Evolutionary conservation across 768 basidiomycete genomes (phyloP).

Genomic region (Amanita polypyramis): DNA sequence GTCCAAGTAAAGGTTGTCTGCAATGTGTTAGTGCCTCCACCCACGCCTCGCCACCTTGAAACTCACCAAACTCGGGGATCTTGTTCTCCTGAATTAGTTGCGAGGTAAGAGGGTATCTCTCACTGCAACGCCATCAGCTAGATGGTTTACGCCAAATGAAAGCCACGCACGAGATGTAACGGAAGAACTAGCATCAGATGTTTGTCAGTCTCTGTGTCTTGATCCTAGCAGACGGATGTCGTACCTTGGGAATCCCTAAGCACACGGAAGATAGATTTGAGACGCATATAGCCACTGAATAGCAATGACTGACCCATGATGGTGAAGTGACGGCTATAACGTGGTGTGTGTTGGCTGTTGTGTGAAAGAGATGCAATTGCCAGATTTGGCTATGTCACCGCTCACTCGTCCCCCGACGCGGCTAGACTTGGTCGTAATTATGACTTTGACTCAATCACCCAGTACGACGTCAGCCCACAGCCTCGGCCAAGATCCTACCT

Average conservation of each 20-base stretch:
- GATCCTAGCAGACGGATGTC: conserved; percentile 10
- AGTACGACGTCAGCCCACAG: no score
- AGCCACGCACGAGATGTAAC: conserved; percentile 80
- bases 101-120: conserved; percentile 96
- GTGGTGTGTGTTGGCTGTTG: not conserved
- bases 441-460: not conserved
- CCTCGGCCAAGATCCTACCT: no score
- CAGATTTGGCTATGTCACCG: not conserved
- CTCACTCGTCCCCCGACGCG: no score
- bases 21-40: conserved; percentile 7
- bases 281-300: not conserved
- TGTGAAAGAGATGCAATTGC: conserved; percentile 1
- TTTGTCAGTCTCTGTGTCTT: conserved; percentile 1
- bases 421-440: no score
- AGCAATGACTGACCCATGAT: conserved; percentile 9
- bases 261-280: not conserved
- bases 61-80: conserved; percentile 92
- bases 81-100: conserved; percentile 97
- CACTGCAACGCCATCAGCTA: conserved; percentile 35
- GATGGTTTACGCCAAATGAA: not conserved
- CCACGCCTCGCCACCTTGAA: not conserved
- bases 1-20: conserved; percentile 88
- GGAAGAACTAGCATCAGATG: conserved; percentile 65
- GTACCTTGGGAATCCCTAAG: conserved; percentile 58
- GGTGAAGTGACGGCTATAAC: not conserved